These are phyloP conservation scores for Alternaria arbusti DNA, from an alignment of 2,329 filamentous ascomycete genomes.

Conservation along the genomic window DNA sequence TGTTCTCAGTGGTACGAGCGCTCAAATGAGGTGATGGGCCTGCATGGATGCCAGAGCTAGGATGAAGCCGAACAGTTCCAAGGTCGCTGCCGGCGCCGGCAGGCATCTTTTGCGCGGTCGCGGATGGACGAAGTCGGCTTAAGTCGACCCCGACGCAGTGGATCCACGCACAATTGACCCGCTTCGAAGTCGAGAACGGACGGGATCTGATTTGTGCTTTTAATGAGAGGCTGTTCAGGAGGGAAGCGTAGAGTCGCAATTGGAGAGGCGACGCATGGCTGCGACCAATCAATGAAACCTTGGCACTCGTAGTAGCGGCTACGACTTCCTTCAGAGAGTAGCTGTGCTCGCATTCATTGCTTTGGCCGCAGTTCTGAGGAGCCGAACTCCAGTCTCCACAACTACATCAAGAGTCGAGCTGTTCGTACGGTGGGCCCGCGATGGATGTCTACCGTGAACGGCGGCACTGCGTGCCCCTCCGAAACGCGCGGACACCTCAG, in stretches of 20 bases:
- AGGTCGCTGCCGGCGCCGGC: not conserved
- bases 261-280: not conserved
- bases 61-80: not conserved
- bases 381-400: not conserved
- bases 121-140: not conserved
- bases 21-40: not conserved
- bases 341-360: not conserved
- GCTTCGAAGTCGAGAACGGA: not conserved
- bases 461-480: constrained; percentile 6
- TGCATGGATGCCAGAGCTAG: not conserved
- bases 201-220: not conserved
- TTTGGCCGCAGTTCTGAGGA: not conserved
- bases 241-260: not conserved
- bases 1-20: not conserved
- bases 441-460: not conserved
- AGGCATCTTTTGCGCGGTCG: not conserved
- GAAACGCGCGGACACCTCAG: constrained; percentile 11
- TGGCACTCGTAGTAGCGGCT: constrained; percentile 3
- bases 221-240: constrained; percentile 1
- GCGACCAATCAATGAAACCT: not conserved
- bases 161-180: constrained; percentile 3
- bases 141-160: not conserved
- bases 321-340: not conserved
- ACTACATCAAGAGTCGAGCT: not conserved
- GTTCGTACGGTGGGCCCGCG: constrained; percentile 5